These are phyloP conservation scores for Primulina huaijiensis DNA, from an alignment of 257 asterid species.

Conservation along the genomic window DNA sequence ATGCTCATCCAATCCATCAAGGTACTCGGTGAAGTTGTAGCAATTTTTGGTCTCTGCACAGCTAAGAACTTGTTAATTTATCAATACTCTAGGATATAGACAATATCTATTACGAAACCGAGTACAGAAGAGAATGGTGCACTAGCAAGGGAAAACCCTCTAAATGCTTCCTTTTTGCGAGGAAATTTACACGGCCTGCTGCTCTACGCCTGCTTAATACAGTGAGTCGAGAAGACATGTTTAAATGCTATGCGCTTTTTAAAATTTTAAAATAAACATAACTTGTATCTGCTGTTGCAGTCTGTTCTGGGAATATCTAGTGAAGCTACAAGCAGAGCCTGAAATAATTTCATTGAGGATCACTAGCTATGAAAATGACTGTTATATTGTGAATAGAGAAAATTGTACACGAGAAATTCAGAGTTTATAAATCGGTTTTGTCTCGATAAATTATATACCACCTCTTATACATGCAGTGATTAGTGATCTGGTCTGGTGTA, in stretches of 20 bases:
- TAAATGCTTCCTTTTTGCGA: conserved; percentile 83
- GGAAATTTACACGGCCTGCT: conserved; percentile 91
- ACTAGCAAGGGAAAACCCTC: conserved; percentile 90
- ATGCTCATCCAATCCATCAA: conserved; percentile 74
- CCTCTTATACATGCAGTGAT: too few relatives aligned
- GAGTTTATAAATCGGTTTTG: too few relatives aligned
- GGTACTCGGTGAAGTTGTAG: conserved; percentile 35
- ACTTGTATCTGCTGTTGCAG: conserved; percentile 41
- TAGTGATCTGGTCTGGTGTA: background rate
- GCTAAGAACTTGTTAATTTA: background rate
- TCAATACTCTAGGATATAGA: conserved; percentile 56
- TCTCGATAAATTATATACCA: too few relatives aligned
- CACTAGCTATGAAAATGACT: conserved; percentile 9
- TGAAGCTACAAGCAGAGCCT: conserved; percentile 28
- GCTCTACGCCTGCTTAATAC: conserved; percentile 78
- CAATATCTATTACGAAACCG: conserved; percentile 81
- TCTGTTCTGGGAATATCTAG: conserved; percentile 54
- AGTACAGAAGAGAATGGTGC: conserved; percentile 97
- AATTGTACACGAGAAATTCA: background rate
- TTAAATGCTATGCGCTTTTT: background rate
- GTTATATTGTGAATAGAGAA: conserved; percentile 29
- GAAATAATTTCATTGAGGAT: conserved; percentile 22
- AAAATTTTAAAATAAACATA: background rate
- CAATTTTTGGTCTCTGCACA: background rate
- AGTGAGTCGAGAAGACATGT: conserved; percentile 36